Evolutionary conservation across 1,284 basidiomycete species (phyloP), one percentile per base, ranked within the genome.

Genomic region (Cryptococcus hybrid): DNA sequence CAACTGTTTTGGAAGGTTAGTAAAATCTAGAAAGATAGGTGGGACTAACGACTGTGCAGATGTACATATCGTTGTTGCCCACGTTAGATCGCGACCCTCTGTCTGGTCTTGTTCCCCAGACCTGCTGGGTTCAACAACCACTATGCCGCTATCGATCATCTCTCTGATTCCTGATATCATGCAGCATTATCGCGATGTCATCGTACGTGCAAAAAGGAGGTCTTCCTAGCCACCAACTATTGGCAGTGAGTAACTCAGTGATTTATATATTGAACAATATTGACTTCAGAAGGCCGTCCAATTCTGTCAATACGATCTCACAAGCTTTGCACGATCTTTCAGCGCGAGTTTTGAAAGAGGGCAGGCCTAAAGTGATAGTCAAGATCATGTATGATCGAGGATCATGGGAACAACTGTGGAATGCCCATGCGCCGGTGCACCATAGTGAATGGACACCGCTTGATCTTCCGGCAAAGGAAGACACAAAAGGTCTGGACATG

Each of bases 361-460:
- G 80, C 3, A 79, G 80, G n/a, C 74, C 74, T 11, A 83, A 81
- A 62, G 80, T 86, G n/a, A 79, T 87, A 48, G 78, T 80, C 65
- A 80, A 81, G 69, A 71, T 88, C 67, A 83, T 87, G 68, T 88
- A 87, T 73, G 86, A 88, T 66, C 81, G 86, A 62, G 87, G 86
- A 1, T 84, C 81, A 48, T 77, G 82, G 61, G 82, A 83, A 69
- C 78, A 79, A 59, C 66, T 84, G 30, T 66, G 79, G 61, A 83
- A 85, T 59, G 82, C 83, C 48, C 87, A 87, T 61, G 79, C 84
- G 8, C 64, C 76, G 3, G 85, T 87, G 15, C 69, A 77, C 7
- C 79, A 81, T 3, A 69, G 77, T 3, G 82, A 80, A 48, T 86
- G 83, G 79, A 77, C 79, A 6, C 81, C 80, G 42, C 80, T 88